phyloP scores from a whole-genome alignment of 345 rosid genomes.

The Murraya paniculata region DNA sequence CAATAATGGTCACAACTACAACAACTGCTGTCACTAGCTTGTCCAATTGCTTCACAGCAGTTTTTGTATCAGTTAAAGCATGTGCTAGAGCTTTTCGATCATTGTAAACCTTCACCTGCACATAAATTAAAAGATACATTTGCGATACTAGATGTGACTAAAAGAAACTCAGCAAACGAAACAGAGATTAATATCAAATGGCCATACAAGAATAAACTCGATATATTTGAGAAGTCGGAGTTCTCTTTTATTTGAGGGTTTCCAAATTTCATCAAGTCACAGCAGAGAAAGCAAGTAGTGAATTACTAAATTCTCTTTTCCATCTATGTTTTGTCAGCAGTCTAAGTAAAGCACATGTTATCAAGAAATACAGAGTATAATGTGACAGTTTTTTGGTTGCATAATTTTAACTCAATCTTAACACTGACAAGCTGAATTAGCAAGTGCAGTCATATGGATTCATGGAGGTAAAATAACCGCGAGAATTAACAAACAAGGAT shows the following conservation, averaged over 20 bases:
- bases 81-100: conserved; percentile 69
- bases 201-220: neutral
- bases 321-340: neutral
- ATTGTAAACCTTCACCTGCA: conserved; percentile 76
- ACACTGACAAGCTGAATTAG: neutral
- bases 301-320: neutral
- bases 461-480: neutral
- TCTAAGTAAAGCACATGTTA: neutral
- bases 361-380: neutral
- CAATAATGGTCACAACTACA: conserved; percentile 32
- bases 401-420: neutral
- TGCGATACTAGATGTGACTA: neutral
- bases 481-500: neutral
- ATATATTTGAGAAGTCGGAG: neutral
- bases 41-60: conserved; percentile 78
- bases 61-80: conserved; percentile 81
- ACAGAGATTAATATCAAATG: neutral
- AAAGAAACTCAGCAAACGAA: neutral
- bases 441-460: neutral
- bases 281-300: neutral
- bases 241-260: neutral
- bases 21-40: conserved; percentile 59
- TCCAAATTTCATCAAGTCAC: neutral
- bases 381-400: neutral
- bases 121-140: neutral